Base-by-base conservation (phyloP, 441 rosid species). In the Gossypium aridum region DNA sequence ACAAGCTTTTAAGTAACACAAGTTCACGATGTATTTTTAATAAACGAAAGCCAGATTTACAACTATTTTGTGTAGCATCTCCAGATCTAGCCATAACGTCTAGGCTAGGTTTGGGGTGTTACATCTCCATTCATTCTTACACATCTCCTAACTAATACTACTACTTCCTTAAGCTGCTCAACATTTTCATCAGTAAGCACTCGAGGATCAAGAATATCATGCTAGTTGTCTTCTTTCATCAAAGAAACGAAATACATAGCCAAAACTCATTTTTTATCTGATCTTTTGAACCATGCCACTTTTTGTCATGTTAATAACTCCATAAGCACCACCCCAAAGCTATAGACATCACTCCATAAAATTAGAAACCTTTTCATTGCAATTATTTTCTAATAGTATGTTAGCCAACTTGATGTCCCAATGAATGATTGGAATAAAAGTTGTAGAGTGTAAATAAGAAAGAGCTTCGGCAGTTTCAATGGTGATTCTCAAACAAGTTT, bases 231-330 rank as follows among this genome's bases (percentile, higher is more conserved):
- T 16, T 78, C 72, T 65, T 80, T 80, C 81, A 85, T 45, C 34
- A 76, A 64, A 2, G 62, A 61, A 14, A 82, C 69, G 57, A 85
- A 87, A 69, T 77, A 63, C 76, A 78, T 63, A 0, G 76, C 80
- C 37, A 87, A 31, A 80, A 74, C 76, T 7, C 86, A 2, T 1
- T 64, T 8, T 64, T 34, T 25, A 34, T 64, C 49, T 0, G 68
- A 8, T 64, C 68, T 34, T 28, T 78, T 75, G 37, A 87, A 82
- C 0, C 81, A 78, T 13, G 80, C 53, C 0, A 79, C 86, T 54
- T 70, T 83, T 19, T 37, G 76, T 54, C 86, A 83, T 0, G 85
- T 87, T 45, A 85, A 47, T 0, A 87, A 82, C 77, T 85, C 87
- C 0, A 72, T 51, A 1, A 87, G 79, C 45, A 87, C 79, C 8